Percentiles rank a stretch among this genome's conserved stretches.
phyloP scores from a whole-genome alignment of 805 yeast species.

The Candida koratica region DNA sequence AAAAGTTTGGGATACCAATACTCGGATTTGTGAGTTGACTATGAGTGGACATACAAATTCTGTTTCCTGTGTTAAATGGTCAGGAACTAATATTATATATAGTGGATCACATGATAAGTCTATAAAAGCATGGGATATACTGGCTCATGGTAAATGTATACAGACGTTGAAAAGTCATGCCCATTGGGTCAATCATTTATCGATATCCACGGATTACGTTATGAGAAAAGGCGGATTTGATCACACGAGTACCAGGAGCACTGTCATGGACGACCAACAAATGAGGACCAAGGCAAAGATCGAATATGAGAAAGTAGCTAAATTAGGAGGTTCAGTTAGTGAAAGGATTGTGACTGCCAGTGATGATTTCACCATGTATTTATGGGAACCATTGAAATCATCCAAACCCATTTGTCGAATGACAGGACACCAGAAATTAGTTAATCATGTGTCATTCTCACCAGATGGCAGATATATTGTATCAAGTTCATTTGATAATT shows the following conservation, averaged over 20 bases:
- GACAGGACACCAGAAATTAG: slow-evolving; percentile 97
- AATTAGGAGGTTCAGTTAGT: slow-evolving; percentile 47
- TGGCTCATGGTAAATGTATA: slow-evolving; percentile 66
- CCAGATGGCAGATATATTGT: slow-evolving; percentile 93
- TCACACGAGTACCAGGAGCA: slow-evolving; percentile 48
- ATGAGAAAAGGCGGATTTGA: slow-evolving; percentile 87
- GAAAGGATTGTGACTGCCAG: slow-evolving; percentile 92
- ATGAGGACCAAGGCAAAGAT: slow-evolving; percentile 49
- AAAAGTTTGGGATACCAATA: slow-evolving; percentile 81
- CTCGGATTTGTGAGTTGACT: slow-evolving; percentile 62
- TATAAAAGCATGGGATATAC: slow-evolving; percentile 85
- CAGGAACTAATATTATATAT: slow-evolving; percentile 80
- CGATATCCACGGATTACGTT: slow-evolving; percentile 86
- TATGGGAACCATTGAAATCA: slow-evolving; percentile 87
- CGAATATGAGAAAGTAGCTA: slow-evolving; percentile 61
- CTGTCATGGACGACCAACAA: slow-evolving; percentile 26
- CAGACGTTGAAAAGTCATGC: slow-evolving; percentile 86
- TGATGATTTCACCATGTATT: slow-evolving; percentile 96
- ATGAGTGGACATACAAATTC: slow-evolving; percentile 85
- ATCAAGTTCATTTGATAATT: slow-evolving; percentile 92
- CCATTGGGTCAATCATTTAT: slow-evolving; percentile 96
- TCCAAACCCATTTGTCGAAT: slow-evolving; percentile 84
- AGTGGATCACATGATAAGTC: slow-evolving; percentile 94
- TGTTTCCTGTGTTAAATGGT: slow-evolving; percentile 96
- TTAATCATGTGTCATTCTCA: slow-evolving; percentile 91